Evolutionary conservation across 2,329 filamentous ascomycete genomes (phyloP).

Genomic region (Neofusicoccum kwambonambiense): DNA sequence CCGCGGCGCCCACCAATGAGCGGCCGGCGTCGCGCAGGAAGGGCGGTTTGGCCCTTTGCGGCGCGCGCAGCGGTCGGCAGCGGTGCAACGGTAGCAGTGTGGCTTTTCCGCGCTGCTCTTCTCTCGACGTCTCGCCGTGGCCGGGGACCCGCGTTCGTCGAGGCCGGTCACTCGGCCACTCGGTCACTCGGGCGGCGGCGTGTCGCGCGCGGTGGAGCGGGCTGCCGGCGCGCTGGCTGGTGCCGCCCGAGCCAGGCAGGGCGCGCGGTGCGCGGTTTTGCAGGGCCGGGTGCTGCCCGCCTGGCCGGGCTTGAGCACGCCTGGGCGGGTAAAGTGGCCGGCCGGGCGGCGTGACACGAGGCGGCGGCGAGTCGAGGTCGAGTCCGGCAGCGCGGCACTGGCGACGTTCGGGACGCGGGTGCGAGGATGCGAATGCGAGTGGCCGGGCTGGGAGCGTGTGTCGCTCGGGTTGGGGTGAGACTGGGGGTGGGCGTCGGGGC

Average conservation of each 20-base stretch:
- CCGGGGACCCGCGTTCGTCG: background rate
- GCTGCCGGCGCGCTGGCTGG: too few relatives aligned
- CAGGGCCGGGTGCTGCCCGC: background rate
- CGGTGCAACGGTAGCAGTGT: constrained; percentile 12
- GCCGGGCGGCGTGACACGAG: background rate
- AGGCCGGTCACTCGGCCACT: background rate
- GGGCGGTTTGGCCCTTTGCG: background rate
- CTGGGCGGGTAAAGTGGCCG: background rate
- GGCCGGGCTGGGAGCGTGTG: background rate
- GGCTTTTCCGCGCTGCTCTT: background rate
- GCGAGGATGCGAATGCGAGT: background rate
- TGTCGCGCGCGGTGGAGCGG: too few relatives aligned
- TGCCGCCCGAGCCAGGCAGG: too few relatives aligned
- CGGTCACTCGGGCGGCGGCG: background rate
- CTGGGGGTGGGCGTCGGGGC: too few relatives aligned
- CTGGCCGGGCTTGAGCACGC: too few relatives aligned
- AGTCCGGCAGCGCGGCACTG: background rate
- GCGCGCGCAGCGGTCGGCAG: background rate
- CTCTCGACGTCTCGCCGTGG: too few relatives aligned
- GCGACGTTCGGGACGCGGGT: background rate
- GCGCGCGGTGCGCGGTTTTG: background rate
- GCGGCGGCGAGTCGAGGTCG: background rate
- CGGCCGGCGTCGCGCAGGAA: background rate
- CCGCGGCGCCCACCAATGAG: background rate
- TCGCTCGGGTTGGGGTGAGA: too few relatives aligned